These are phyloP conservation scores for Emergomyces pasteurianus DNA, from an alignment of 2,329 filamentous ascomycete species.

Conservation along the genomic window DNA sequence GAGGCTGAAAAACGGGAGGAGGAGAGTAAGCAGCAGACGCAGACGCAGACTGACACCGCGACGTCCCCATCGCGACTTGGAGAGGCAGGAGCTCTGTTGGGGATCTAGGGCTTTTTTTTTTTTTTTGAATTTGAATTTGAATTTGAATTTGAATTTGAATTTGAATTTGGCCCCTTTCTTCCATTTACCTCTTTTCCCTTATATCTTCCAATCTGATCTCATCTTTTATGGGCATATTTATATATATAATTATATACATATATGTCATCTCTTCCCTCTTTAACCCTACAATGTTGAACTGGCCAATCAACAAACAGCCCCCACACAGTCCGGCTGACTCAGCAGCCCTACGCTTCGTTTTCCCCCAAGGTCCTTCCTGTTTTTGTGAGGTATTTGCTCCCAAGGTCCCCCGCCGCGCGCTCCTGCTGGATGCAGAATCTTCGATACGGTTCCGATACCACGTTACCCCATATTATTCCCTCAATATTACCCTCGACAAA, in stretches of 20 bases:
- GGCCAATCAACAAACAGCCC: neutral
- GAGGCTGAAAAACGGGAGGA: neutral
- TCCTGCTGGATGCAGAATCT: neutral
- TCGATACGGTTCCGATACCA: neutral
- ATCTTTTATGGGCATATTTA: too few relatives aligned
- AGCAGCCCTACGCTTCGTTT: neutral
- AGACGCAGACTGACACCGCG: neutral
- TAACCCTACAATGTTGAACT: too few relatives aligned
- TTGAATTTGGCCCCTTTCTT: constrained; percentile 9
- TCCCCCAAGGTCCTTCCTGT: constrained; percentile 1
- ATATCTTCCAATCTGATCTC: neutral
- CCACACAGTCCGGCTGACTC: neutral
- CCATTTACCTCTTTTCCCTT: constrained; percentile 9
- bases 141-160: too few relatives aligned
- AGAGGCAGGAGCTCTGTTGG: constrained; percentile 6
- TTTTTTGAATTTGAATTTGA: neutral
- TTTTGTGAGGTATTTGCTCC: too few relatives aligned
- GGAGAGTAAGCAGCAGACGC: neutral
- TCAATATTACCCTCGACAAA: too few relatives aligned
- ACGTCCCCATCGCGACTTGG: neutral
- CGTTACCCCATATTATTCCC: neutral
- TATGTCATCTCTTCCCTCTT: neutral
- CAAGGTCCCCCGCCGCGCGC: too few relatives aligned
- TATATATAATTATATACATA: too few relatives aligned
- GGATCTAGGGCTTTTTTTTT: neutral